These are phyloP conservation scores for Candida tammaniensis DNA, from an alignment of 805 yeast species.

Conservation along the genomic window DNA sequence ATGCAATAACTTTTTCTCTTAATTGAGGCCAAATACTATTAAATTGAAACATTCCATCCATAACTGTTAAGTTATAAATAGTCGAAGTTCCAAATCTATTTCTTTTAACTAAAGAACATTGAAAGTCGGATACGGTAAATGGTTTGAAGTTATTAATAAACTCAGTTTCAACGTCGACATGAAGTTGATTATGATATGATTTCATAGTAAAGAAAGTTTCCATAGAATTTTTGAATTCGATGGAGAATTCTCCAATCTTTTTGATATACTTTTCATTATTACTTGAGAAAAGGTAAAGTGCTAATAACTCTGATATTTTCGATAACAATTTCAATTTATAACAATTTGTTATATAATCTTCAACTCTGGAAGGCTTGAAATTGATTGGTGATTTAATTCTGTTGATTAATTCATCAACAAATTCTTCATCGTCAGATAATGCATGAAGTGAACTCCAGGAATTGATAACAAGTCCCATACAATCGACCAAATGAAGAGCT, in stretches of 20 bases:
- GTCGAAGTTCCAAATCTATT: slow-evolving; percentile 51
- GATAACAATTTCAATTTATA: slow-evolving; percentile 59
- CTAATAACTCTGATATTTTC: slow-evolving; percentile 71
- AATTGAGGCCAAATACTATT: slow-evolving; percentile 39
- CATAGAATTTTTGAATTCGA: slow-evolving; percentile 30
- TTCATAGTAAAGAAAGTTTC: slow-evolving; percentile 37
- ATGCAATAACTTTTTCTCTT: slow-evolving; percentile 49
- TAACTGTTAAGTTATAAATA: slow-evolving; percentile 56
- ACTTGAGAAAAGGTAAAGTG: slow-evolving; percentile 65
- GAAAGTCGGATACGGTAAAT: slow-evolving; percentile 49
- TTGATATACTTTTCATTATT: slow-evolving; percentile 39
- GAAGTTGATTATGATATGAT: slow-evolving; percentile 47
- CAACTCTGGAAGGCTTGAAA: slow-evolving; percentile 5
- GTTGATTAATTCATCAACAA: slow-evolving; percentile 41
- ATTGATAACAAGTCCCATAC: slow-evolving; percentile 71
- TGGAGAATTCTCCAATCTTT: slow-evolving; percentile 42
- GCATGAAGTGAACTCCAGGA: slow-evolving; percentile 49
- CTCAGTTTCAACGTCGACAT: slow-evolving; percentile 39
- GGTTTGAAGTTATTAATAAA: slow-evolving; percentile 51
- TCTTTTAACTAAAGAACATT: slow-evolving; percentile 42
- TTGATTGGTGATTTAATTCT: slow-evolving; percentile 21
- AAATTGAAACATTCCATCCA: slow-evolving; percentile 58
- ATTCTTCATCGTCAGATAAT: slow-evolving; percentile 41
- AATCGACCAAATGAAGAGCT: slow-evolving; percentile 66
- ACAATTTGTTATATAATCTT: slow-evolving; percentile 27